phyloP scores from a whole-genome alignment of 1,139 yeast species.

The Pichia sorboxylosa region DNA sequence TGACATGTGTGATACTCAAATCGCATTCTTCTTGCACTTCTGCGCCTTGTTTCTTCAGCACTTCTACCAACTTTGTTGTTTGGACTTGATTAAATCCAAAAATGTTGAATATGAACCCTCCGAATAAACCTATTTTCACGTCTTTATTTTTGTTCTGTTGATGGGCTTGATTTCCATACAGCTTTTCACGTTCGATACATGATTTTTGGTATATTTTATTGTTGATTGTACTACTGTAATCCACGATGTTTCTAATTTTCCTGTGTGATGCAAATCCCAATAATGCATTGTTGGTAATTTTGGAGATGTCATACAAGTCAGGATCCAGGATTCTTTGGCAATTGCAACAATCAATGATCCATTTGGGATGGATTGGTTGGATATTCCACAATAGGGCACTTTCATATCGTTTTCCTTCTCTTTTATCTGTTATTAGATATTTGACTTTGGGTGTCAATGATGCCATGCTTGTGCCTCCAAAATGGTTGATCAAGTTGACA shows the following conservation, averaged over 20 bases:
- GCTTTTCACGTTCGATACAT: not conserved
- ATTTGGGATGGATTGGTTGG: constrained; percentile 62
- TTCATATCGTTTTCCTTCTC: constrained; percentile 47
- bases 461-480: constrained; percentile 53
- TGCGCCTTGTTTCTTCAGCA: constrained; percentile 36
- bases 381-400: constrained; percentile 60
- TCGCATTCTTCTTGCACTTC: constrained; percentile 18
- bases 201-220: constrained; percentile 2
- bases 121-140: constrained; percentile 21
- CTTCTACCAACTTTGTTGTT: constrained; percentile 24
- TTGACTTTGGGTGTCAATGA: constrained; percentile 42
- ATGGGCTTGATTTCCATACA: not conserved
- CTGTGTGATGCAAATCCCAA: constrained; percentile 40
- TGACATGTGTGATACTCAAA: constrained; percentile 26
- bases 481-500: constrained; percentile 28
- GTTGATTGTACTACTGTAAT: constrained; percentile 6
- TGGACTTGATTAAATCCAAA: constrained; percentile 32
- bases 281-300: constrained; percentile 12
- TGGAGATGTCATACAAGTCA: constrained; percentile 34
- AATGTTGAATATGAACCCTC: constrained; percentile 27
- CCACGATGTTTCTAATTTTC: constrained; percentile 13
- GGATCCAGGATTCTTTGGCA: constrained; percentile 50
- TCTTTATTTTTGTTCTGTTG: not conserved
- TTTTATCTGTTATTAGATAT: constrained; percentile 43
- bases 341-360: constrained; percentile 54